These are phyloP conservation scores for Ananas comosus DNA, from an alignment of 176 grass and related monocot genomes.

Conservation along the genomic window DNA sequence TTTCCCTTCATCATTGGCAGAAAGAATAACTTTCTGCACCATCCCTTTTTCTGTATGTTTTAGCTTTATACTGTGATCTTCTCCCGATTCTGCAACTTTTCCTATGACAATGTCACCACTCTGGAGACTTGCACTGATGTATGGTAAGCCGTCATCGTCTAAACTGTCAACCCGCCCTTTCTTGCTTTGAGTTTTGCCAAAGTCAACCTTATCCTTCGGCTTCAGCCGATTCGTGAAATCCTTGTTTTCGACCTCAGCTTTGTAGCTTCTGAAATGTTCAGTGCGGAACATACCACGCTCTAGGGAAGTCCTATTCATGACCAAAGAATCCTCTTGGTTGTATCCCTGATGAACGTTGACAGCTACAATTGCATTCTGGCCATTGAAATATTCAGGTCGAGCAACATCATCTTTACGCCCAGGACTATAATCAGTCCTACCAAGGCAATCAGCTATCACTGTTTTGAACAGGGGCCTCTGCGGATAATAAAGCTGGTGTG, in stretches of 20 bases:
- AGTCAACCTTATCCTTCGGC: slow-evolving; percentile 65
- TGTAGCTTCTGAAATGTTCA: slow-evolving; percentile 78
- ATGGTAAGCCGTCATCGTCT: slow-evolving; percentile 92
- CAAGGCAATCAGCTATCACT: slow-evolving; percentile 65
- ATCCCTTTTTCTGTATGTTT: slow-evolving; percentile 97
- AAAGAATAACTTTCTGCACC: slow-evolving; percentile 86
- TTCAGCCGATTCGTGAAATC: slow-evolving; percentile 41
- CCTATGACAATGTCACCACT: slow-evolving; percentile 89
- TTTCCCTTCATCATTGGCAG: slow-evolving; percentile 90
- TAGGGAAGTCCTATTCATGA: slow-evolving; percentile 92
- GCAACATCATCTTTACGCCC: slow-evolving; percentile 49
- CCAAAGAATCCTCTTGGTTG: slow-evolving; percentile 96
- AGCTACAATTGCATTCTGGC: slow-evolving; percentile 92
- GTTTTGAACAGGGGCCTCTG: slow-evolving; percentile 92
- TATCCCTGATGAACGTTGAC: slow-evolving; percentile 95
- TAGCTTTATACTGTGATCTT: slow-evolving; percentile 81
- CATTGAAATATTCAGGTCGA: slow-evolving; percentile 86
- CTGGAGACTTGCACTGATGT: slow-evolving; percentile 80
- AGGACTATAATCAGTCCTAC: slow-evolving; percentile 41
- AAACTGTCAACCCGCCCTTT: slow-evolving; percentile 84
- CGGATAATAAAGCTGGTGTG: slow-evolving; percentile 89
- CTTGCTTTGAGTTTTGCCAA: slow-evolving; percentile 90
- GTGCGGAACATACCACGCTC: slow-evolving; percentile 92
- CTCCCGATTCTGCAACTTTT: slow-evolving; percentile 74
- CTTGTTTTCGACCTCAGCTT: slow-evolving; percentile 81